phyloP scores from a whole-genome alignment of 2,329 filamentous ascomycete species.

The Pyrenophora teres region DNA sequence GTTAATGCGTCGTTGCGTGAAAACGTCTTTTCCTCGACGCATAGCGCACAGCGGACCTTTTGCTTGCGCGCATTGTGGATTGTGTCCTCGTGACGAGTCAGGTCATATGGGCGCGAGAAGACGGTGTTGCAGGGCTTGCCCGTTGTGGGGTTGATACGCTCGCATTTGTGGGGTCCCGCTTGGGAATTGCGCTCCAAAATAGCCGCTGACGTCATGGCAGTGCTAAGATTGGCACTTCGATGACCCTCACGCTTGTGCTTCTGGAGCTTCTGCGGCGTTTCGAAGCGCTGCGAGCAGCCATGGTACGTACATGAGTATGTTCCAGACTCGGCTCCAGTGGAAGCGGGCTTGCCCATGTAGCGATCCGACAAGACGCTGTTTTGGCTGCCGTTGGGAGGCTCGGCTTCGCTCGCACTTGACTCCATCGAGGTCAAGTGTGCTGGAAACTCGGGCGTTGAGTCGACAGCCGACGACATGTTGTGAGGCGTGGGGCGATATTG shows the following conservation, averaged over 20 bases:
- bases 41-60: slow-evolving; percentile 91
- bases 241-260: slow-evolving; percentile 96
- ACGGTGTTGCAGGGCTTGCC: slow-evolving; percentile 93
- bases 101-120: slow-evolving; percentile 93
- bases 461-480: slow-evolving; percentile 40
- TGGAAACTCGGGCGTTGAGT: slow-evolving; percentile 62
- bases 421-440: slow-evolving; percentile 65
- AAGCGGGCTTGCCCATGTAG: slow-evolving; percentile 59
- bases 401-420: slow-evolving; percentile 62
- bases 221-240: slow-evolving; percentile 56
- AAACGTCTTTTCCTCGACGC: slow-evolving; percentile 96
- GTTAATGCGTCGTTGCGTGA: slow-evolving; percentile 94
- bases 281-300: slow-evolving; percentile 85
- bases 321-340: slow-evolving; percentile 74
- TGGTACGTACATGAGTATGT: slow-evolving; percentile 98
- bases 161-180: slow-evolving; percentile 89
- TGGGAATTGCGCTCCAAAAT: slow-evolving; percentile 76
- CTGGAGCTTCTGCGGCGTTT: slow-evolving; percentile 82
- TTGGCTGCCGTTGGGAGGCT: slow-evolving; percentile 50
- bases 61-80: slow-evolving; percentile 95
- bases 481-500: slow-evolving; percentile 41
- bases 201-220: slow-evolving; percentile 58
- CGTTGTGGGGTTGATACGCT: slow-evolving; percentile 90
- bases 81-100: slow-evolving; percentile 95
- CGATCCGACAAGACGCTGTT: slow-evolving; percentile 41